These are phyloP conservation scores for Selenicereus undatus DNA, from an alignment of 148 eudicot genomes.

Conservation along the genomic window DNA sequence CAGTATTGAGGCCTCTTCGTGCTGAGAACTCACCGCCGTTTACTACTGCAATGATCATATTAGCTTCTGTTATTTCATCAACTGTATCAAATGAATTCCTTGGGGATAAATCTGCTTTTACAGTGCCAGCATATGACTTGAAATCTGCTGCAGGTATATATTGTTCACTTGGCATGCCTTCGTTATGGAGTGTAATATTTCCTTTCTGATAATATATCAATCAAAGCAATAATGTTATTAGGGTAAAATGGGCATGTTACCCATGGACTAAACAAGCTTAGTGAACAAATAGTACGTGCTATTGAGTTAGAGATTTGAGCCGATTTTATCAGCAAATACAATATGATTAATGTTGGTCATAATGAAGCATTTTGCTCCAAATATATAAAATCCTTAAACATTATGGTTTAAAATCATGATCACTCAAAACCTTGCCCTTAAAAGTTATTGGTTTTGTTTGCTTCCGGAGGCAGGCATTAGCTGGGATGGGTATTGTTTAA, in stretches of 20 bases:
- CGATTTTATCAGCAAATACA: background rate
- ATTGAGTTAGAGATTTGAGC: background rate
- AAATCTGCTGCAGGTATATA: constrained; percentile 95
- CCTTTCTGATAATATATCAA: background rate
- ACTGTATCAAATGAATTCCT: constrained; percentile 87
- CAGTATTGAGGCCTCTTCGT: constrained; percentile 85
- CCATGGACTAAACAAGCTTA: background rate
- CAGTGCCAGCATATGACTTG: constrained; percentile 92
- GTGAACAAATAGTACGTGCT: background rate
- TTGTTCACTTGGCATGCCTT: constrained; percentile 24
- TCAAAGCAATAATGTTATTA: background rate
- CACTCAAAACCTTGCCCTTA: too few species aligned
- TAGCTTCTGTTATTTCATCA: constrained; percentile 94
- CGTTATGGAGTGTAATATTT: background rate
- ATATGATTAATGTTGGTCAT: background rate
- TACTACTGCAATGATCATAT: constrained; percentile 95
- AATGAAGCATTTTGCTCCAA: too few species aligned
- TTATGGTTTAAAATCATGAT: too few species aligned
- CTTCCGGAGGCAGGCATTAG: too few species aligned
- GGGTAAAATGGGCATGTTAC: background rate
- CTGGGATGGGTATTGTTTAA: too few species aligned
- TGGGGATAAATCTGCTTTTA: constrained; percentile 90
- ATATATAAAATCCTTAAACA: too few species aligned
- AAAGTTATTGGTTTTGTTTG: too few species aligned
- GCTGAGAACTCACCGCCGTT: constrained; percentile 98